A percentile compares a stretch with the other conserved stretches of the same genome.
These are phyloP conservation scores for Fusarium sp. DNA, from an alignment of 2,329 filamentous ascomycete species.

Conservation along the genomic window DNA sequence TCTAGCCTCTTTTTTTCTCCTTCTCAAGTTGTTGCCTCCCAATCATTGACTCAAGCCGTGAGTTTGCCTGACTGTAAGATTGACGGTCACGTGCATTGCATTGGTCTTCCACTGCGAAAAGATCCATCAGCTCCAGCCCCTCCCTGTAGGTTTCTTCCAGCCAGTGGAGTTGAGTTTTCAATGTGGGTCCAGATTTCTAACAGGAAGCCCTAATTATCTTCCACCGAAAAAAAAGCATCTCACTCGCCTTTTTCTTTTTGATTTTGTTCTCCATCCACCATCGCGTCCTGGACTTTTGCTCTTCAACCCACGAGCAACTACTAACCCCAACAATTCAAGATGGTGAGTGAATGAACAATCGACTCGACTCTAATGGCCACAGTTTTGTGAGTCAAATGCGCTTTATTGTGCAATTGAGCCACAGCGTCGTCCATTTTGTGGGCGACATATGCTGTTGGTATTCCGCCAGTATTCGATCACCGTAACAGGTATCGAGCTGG, in stretches of 20 bases:
- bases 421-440: constrained; percentile 43
- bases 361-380: constrained; percentile 55
- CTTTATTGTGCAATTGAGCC: constrained; percentile 50
- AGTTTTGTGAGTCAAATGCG: constrained; percentile 53
- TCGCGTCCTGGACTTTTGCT: constrained; percentile 51
- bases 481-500: constrained; percentile 49
- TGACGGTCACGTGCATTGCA: constrained; percentile 35
- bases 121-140: constrained; percentile 12
- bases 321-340: constrained; percentile 54
- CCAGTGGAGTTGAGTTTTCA: constrained; percentile 9
- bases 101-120: not conserved
- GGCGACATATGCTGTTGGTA: constrained; percentile 48
- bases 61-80: constrained; percentile 24
- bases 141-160: not conserved
- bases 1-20: constrained; percentile 14
- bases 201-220: constrained; percentile 54
- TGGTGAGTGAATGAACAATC: constrained; percentile 54
- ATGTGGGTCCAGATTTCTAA: constrained; percentile 31
- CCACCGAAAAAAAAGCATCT: constrained; percentile 47
- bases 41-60: constrained; percentile 19
- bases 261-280: constrained; percentile 46
- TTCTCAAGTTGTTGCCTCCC: constrained; percentile 2
- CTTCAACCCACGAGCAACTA: constrained; percentile 52
- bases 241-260: constrained; percentile 41
- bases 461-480: constrained; percentile 48